These are phyloP conservation scores for Tephrocybe sp. DNA, from an alignment of 768 basidiomycete genomes.

Conservation along the genomic window DNA sequence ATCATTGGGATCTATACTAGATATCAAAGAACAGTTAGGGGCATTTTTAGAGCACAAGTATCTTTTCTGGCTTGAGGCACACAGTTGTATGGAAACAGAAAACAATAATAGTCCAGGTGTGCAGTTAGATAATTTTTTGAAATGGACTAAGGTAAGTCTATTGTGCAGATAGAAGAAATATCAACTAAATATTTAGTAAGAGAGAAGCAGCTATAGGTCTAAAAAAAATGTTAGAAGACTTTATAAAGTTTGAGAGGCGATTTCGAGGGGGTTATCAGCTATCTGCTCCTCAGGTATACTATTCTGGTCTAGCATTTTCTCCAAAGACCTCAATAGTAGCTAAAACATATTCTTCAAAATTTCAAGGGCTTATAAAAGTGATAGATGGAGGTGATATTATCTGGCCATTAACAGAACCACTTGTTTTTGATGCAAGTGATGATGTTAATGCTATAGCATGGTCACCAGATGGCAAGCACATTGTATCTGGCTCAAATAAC, in stretches of 20 bases:
- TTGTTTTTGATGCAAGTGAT: too few species aligned
- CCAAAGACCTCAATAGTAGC: not conserved
- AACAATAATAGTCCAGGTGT: not conserved
- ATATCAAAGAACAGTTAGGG: not conserved
- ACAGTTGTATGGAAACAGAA: not conserved
- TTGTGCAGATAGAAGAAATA: too few species aligned
- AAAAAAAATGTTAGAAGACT: not conserved
- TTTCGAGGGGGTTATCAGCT: not conserved
- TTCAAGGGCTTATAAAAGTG: slow-evolving; percentile 7
- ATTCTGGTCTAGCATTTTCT: not conserved
- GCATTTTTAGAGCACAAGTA: slow-evolving; percentile 4
- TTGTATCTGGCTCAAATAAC: too few species aligned
- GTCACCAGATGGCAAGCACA: too few species aligned
- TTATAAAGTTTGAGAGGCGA: not conserved
- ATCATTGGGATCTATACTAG: too few species aligned
- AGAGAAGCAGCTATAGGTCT: not conserved
- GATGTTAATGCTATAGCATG: too few species aligned
- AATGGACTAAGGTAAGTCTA: not conserved
- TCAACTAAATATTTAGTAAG: too few species aligned
- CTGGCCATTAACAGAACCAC: too few species aligned
- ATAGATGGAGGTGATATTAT: not conserved
- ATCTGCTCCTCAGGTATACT: not conserved
- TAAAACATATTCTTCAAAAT: too few species aligned
- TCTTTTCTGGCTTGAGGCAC: too few species aligned
- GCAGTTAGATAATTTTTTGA: not conserved